Base-by-base conservation (phyloP, 805 yeast species). In the Pichia cephalocereana region DNA sequence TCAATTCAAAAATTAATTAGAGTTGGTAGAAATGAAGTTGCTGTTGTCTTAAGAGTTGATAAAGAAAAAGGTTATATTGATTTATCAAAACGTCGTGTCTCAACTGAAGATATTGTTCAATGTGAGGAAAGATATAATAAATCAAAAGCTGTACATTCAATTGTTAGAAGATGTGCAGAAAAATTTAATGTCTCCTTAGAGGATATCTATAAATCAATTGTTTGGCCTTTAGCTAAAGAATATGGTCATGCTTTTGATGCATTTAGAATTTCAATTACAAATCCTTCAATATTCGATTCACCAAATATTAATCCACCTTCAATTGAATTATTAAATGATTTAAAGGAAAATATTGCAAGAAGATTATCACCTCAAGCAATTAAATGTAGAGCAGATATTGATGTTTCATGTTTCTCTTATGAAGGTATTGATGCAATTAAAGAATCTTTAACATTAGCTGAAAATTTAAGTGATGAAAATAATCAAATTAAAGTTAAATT, bases 11-110 rank as follows among this genome's bases (percentile, higher is more conserved):
- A 93, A 68, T 79, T 89, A 66, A 90, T 93, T 68, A 85, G 98
- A 73, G 98, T 93, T 54, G 99, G 99, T 56, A 88, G 95, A 67
- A 93, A 93, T 65, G 99, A 93, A 71, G 97, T 93, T 48, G 99
- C 91, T 34, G 97, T 93, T 51, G 99, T 93, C 10, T 76, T 93
- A 64, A 85, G 99, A 75, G 99, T 93, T 52, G 99, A 93, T 71
- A 90, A 90, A 69, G 99, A 93, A 68, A 93, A 93, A 70, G 99
- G 99, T 43, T 93, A 93, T 70, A 93, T 93, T 65, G 99, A 93
- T 72, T 76, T 93, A 63, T 89, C 97, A 49, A 93, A 93, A 70
- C 90, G 98, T 79, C 83, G 96, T 68, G 99, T 91, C 48, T 83
- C 95, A n/a, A 83, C 96, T 38, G 99, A 93, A 71, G 99, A 93